Evolutionary conservation across 2,329 filamentous ascomycete genomes (phyloP), one percentile per base, ranked within the genome.

Genomic region (Cladosporium oxysporum): DNA sequence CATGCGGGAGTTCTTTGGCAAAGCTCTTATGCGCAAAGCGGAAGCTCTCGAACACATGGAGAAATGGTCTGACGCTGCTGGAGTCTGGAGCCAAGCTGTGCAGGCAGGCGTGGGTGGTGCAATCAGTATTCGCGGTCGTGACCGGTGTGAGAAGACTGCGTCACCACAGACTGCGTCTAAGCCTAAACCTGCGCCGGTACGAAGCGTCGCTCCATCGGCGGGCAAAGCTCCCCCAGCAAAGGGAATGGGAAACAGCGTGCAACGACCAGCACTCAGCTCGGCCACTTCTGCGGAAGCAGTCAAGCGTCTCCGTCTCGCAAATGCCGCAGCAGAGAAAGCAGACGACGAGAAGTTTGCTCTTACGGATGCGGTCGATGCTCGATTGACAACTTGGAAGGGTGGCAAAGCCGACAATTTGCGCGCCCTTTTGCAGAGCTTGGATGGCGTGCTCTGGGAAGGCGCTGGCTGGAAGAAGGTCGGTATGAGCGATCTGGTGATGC

Each of bases 401-500:
- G 93, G 93, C 3, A 98, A 98, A 80, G 85, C 92, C 65, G 94
- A 97, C 69, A 99, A 99, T 76, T 79, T 99, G 57, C 88, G 95
- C 7, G 95, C 94, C 0, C 81, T 99, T 59, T 80, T 99, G 44
- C 91, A 90, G 3, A 96, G 92, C 73, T 78, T 99, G 72, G 94
- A 99, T 74, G 86, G 84, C 47, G 93, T 99, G 31, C 84, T 99
- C 31, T 99, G 95, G 95, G 89, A 92, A 69, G 90, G 89, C 50
- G 92, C 92, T 69, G 93, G 92, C 4, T 99, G 95, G 95, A 97
- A 97, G 83, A 97, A 96, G 82, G 90, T 98, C 65, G 93, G 92
- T 35, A 88, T 99, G 87, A 90, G 93, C 70, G 95, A 99, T 81
- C 79, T 99, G 71, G 90, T 99, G 62, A 86, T 97, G 85, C 89